Conservation (phyloP, 202 grass and related monocot genomes). For the Hordeum pubiflorum region DNA sequence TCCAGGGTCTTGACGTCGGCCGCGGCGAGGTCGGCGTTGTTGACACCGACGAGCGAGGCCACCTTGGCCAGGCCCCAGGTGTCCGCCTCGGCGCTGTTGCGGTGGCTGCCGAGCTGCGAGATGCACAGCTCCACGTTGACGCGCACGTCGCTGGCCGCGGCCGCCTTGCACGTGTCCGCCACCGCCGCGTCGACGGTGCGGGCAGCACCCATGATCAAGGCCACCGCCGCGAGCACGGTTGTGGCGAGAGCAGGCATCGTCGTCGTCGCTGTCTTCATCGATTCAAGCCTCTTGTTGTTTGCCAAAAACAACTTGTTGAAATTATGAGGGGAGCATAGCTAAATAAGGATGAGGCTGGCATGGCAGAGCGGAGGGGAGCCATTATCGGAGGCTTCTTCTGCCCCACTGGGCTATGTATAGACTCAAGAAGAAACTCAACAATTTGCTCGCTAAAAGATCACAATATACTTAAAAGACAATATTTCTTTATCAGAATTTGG, state of each 20-base stretch:
- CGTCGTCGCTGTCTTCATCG: not conserved
- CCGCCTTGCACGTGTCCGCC: not conserved
- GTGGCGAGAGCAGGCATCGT: not conserved
- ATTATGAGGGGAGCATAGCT: not conserved
- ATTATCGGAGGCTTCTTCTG: not conserved
- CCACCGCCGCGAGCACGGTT: not conserved
- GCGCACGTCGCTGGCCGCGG: not conserved
- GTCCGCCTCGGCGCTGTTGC: not conserved
- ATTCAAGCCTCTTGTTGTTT: not conserved
- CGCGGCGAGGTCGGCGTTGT: not conserved
- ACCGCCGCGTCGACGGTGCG: not conserved
- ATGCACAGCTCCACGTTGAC: not conserved
- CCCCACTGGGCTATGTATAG: not conserved
- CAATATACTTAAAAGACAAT: not conserved
- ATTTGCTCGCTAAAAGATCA: not conserved
- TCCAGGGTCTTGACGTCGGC: not conserved
- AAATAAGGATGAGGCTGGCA: not conserved
- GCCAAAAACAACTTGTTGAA: not conserved
- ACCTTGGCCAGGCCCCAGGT: constrained; percentile 19
- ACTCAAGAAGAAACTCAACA: not conserved
- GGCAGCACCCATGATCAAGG: not conserved
- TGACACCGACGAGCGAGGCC: not conserved
- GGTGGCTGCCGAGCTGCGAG: not conserved
- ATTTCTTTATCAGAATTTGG: not conserved
- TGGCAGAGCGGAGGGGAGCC: not conserved